These are phyloP conservation scores for Diaporthe citriasiana DNA, from an alignment of 2,329 filamentous ascomycete genomes.

Conservation along the genomic window DNA sequence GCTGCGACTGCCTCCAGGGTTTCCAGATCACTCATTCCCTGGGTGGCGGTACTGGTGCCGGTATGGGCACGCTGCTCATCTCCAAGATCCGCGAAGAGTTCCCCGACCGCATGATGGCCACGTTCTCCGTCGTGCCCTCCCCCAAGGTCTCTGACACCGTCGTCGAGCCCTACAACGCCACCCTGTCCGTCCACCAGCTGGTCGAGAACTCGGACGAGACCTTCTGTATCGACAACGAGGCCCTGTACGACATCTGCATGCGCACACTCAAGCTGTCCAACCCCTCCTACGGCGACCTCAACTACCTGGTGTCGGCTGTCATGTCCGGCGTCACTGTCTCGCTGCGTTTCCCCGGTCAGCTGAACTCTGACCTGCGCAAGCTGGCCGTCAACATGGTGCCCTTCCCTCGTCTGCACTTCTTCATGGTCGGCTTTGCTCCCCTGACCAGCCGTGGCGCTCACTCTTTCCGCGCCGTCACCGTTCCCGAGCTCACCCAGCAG, in stretches of 20 bases:
- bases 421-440: constrained; percentile 99
- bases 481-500: constrained; percentile 99
- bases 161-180: constrained; percentile 99
- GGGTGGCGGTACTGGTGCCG: constrained; percentile 99
- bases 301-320: constrained; percentile 99
- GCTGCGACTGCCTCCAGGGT: constrained; percentile 99
- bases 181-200: constrained; percentile 97
- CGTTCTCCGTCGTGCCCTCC: constrained; percentile 98
- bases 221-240: constrained; percentile 99
- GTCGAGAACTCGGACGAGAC: constrained; percentile 99
- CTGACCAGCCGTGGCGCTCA: constrained; percentile 88
- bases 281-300: constrained; percentile 98
- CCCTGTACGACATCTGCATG: constrained; percentile 99
- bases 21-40: constrained; percentile 99
- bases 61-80: constrained; percentile 99
- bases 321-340: constrained; percentile 99
- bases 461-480: constrained; percentile 97
- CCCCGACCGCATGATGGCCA: constrained; percentile 99
- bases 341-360: constrained; percentile 98
- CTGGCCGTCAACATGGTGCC: constrained; percentile 99
- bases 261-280: constrained; percentile 98
- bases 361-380: constrained; percentile 99
- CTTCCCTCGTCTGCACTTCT: constrained; percentile 99
- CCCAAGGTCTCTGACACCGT: constrained; percentile 99
- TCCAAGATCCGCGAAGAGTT: constrained; percentile 99